phyloP scores from a whole-genome alignment of 164 flowering plant species.

The Piper longum region DNA sequence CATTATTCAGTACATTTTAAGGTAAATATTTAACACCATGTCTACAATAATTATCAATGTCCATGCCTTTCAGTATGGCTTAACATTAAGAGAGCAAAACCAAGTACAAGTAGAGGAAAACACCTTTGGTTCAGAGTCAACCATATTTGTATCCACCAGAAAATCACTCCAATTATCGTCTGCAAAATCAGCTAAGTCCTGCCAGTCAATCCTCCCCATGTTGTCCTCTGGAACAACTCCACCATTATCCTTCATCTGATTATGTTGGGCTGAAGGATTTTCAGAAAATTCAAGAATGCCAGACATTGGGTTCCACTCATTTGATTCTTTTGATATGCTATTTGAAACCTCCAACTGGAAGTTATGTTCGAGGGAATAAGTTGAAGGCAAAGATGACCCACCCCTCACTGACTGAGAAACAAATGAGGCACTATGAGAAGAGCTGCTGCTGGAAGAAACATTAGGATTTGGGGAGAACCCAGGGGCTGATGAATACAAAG shows the following conservation, averaged over 20 bases:
- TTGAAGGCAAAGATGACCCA: conserved; percentile 20
- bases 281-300: conserved; percentile 51
- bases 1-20: not conserved
- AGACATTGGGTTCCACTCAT: conserved; percentile 56
- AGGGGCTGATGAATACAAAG: conserved; percentile 58
- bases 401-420: conserved; percentile 37
- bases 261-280: conserved; percentile 21
- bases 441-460: conserved; percentile 41
- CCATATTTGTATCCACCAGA: conserved; percentile 30
- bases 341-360: conserved; percentile 27
- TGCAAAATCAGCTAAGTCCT: conserved; percentile 77
- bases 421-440: conserved; percentile 30
- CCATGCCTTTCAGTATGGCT: not conserved
- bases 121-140: conserved; percentile 55
- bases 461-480: conserved; percentile 64
- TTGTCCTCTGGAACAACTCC: conserved; percentile 38
- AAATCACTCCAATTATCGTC: conserved; percentile 71
- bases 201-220: conserved; percentile 45
- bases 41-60: not conserved
- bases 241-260: conserved; percentile 29
- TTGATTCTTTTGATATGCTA: conserved; percentile 28
- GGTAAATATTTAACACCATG: not conserved
- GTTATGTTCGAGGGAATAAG: conserved; percentile 30
- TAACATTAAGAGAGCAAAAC: not conserved
- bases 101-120: not conserved